Percentiles rank a stretch among this genome's conserved stretches.
phyloP scores from a whole-genome alignment of 1,284 basidiomycete genomes.

The Meripilus lineatus region DNA sequence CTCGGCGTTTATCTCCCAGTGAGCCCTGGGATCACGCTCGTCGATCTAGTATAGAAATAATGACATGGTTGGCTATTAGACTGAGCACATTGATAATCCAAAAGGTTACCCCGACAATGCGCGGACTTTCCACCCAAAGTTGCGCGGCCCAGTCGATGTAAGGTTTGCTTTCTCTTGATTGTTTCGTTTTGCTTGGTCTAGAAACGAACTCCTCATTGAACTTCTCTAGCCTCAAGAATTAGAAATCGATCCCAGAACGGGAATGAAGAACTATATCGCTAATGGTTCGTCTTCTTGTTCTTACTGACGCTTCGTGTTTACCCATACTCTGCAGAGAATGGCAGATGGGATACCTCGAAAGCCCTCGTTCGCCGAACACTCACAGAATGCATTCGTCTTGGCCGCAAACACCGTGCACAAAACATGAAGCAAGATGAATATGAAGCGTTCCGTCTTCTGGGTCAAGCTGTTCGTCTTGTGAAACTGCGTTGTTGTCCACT shows the following conservation, averaged over 20 bases:
- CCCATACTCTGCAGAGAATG: constrained; percentile 46
- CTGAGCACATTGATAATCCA: constrained; percentile 88
- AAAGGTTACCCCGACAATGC: constrained; percentile 87
- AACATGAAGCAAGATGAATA: constrained; percentile 73
- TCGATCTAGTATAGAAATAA: constrained; percentile 4
- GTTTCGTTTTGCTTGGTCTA: no score
- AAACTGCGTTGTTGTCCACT: no score
- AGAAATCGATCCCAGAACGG: constrained; percentile 80
- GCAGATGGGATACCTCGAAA: constrained; percentile 86
- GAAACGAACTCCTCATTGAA: background rate
- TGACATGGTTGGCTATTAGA: constrained; percentile 35
- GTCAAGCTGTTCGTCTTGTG: constrained; percentile 49
- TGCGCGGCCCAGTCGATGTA: constrained; percentile 70
- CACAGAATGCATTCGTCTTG: constrained; percentile 66
- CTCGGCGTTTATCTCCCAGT: constrained; percentile 85
- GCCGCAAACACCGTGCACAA: constrained; percentile 51
- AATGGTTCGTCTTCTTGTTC: constrained; percentile 48
- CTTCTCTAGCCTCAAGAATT: constrained; percentile 67
- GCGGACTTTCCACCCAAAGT: constrained; percentile 65
- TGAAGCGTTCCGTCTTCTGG: constrained; percentile 79
- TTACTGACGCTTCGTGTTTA: background rate
- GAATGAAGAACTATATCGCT: constrained; percentile 97
- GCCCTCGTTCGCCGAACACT: constrained; percentile 77
- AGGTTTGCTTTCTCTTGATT: constrained; percentile 13
- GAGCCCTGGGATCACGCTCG: constrained; percentile 16